These are phyloP conservation scores for Aureobasidium leucospermi DNA, from an alignment of 2,329 filamentous ascomycete species.

Conservation along the genomic window DNA sequence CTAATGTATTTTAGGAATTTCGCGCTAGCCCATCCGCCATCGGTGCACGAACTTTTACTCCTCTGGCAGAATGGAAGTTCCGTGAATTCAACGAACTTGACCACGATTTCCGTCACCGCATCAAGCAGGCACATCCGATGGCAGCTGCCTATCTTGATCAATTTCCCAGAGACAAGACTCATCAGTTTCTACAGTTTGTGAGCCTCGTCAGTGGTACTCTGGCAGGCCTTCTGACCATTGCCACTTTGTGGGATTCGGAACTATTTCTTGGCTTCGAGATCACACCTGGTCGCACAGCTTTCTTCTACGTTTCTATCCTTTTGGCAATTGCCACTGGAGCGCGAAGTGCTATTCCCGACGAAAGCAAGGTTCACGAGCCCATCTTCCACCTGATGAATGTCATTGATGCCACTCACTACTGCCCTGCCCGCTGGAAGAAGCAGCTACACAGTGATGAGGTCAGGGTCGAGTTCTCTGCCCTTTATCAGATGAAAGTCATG, in stretches of 20 bases:
- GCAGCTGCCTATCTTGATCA: slow-evolving; percentile 89
- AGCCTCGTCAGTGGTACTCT: slow-evolving; percentile 83
- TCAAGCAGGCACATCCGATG: slow-evolving; percentile 92
- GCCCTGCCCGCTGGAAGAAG: slow-evolving; percentile 80
- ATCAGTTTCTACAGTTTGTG: slow-evolving; percentile 75
- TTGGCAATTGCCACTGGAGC: slow-evolving; percentile 77
- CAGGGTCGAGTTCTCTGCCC: slow-evolving; percentile 76
- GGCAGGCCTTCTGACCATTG: slow-evolving; percentile 74
- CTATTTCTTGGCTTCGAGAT: slow-evolving; percentile 88
- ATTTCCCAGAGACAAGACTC: slow-evolving; percentile 90
- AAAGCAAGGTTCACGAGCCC: slow-evolving; percentile 84
- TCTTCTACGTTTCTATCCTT: slow-evolving; percentile 84
- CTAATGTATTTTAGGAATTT: slow-evolving; percentile 58
- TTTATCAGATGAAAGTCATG: slow-evolving; percentile 87
- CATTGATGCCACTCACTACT: slow-evolving; percentile 87
- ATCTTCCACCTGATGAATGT: slow-evolving; percentile 83
- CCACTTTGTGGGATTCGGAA: slow-evolving; percentile 83
- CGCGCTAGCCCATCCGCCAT: slow-evolving; percentile 86
- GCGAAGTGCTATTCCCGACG: slow-evolving; percentile 72
- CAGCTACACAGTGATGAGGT: slow-evolving; percentile 92
- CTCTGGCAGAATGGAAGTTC: slow-evolving; percentile 95
- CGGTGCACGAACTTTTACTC: slow-evolving; percentile 84
- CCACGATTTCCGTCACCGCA: slow-evolving; percentile 80
- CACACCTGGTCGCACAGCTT: slow-evolving; percentile 74
- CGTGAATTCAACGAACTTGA: slow-evolving; percentile 95